Evolutionary conservation across 2,329 filamentous ascomycete genomes (phyloP), one percentile per base, ranked within the genome.

Genomic region (Pezicula radicicola): DNA sequence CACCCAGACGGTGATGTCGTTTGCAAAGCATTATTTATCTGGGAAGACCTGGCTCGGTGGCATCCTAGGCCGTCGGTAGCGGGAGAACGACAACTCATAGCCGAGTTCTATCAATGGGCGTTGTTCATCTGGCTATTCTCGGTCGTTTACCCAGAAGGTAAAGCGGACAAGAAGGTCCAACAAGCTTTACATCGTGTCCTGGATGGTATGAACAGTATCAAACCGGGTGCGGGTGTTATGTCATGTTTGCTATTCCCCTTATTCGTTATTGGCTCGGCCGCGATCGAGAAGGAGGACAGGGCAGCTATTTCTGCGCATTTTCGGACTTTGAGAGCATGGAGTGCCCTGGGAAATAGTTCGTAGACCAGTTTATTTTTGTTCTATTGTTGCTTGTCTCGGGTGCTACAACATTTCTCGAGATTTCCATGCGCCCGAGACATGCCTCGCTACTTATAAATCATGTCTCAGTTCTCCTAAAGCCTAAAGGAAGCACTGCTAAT

Each of bases 181-280:
- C 19, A 35, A 25, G 45, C 48, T 3, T 53, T 61, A 12, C 37
- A 48, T 3, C 8, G 19, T 15, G 55, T 55, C 8, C 21, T 46
- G n/a, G 21, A 16, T 10, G 55, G 37, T 4, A 56, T 62, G 43
- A 41, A 40, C 13, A 40, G 55, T 21, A 57, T 61, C n/a, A 52
- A 53, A 30, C 13, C 43, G 6, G 46, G 49, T 15, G 50, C 59
- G 18, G 55, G 54, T 5, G 45, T 56, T 10, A 54, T 56, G 51
- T 30, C 58, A n/a, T 58, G 53, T 28, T 48, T 62, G 27, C 46
- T 62, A 3, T 62, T 62, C 33, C 60, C 60, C 3, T 42, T 61
- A 4, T 62, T 62, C 35, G 43, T 62, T n/a, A 49, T 56, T 9
- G 60, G 57, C 1, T 44, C 51, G 4, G 54, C 55, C 7, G 53